A percentile compares a stretch with the other conserved stretches of the same genome.
These are phyloP conservation scores for Hypericum perforatum DNA, from an alignment of 345 rosid genomes.

Conservation along the genomic window DNA sequence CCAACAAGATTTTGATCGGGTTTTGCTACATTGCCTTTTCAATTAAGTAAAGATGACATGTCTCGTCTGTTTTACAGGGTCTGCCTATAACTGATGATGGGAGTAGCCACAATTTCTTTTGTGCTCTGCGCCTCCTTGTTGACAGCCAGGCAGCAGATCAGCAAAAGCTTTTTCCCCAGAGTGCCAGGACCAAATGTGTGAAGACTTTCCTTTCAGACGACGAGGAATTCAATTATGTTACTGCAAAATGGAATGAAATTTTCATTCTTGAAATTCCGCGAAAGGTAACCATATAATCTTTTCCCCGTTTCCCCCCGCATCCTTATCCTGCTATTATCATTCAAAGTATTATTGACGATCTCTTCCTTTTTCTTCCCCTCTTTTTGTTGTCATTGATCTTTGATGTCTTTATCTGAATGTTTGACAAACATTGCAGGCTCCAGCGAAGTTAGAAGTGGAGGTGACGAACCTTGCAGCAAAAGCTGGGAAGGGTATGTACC, in stretches of 20 bases:
- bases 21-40: background rate
- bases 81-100: constrained; percentile 79
- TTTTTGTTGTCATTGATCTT: background rate
- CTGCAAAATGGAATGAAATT: constrained; percentile 86
- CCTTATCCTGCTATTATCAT: background rate
- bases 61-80: constrained; percentile 43
- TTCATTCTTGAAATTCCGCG: constrained; percentile 91
- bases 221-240: constrained; percentile 33
- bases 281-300: constrained; percentile 36
- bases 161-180: constrained; percentile 88
- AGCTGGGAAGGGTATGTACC: constrained; percentile 93
- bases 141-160: constrained; percentile 74
- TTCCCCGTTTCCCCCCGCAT: background rate
- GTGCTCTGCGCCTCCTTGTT: constrained; percentile 81
- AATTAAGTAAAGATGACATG: constrained; percentile 5
- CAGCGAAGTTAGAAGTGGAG: constrained; percentile 89
- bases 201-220: constrained; percentile 47
- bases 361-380: background rate
- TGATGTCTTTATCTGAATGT: constrained; percentile 7
- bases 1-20: constrained; percentile 4
- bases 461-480: constrained; percentile 96
- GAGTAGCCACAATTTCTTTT: constrained; percentile 77
- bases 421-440: constrained; percentile 38
- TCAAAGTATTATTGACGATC: background rate
- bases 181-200: constrained; percentile 96